Conservation (phyloP, 768 basidiomycete species). For the Mycena polygramma region DNA sequence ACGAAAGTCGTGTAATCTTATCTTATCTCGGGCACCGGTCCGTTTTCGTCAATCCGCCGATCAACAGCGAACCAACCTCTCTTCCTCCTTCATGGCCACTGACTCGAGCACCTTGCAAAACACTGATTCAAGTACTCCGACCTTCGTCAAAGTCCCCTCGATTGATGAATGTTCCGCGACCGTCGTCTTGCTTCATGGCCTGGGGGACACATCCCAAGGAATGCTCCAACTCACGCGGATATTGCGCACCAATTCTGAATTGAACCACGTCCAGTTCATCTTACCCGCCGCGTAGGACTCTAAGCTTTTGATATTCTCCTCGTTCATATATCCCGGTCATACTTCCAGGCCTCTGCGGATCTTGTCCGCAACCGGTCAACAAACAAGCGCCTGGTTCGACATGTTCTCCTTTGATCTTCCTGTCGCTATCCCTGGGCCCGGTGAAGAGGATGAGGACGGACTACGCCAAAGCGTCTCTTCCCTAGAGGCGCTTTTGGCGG, state of each 20-base stretch:
- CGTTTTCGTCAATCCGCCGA: too few relatives aligned
- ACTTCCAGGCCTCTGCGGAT: not conserved
- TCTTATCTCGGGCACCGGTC: too few relatives aligned
- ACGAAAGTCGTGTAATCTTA: too few relatives aligned
- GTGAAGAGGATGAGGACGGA: slow-evolving; percentile 9
- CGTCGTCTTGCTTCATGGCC: slow-evolving; percentile 7
- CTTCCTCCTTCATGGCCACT: not conserved
- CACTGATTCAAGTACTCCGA: not conserved
- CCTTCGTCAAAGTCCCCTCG: not conserved
- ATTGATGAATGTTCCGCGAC: not conserved
- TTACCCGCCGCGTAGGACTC: slow-evolving; percentile 2
- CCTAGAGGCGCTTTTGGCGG: slow-evolving; percentile 55
- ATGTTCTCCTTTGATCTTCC: slow-evolving; percentile 1
- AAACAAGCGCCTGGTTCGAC: slow-evolving; percentile 10
- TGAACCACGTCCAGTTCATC: slow-evolving; percentile 2
- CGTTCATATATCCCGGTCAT: not conserved
- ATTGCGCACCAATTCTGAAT: not conserved
- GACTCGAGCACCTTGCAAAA: not conserved
- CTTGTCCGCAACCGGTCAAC: not conserved
- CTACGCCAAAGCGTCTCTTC: slow-evolving; percentile 42
- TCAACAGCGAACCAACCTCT: too few relatives aligned
- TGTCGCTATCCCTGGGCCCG: not conserved
- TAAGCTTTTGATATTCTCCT: not conserved
- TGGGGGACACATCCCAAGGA: slow-evolving; percentile 12
- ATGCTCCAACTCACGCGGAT: slow-evolving; percentile 2